A percentile compares a stretch with the other conserved stretches of the same genome.
These are phyloP conservation scores for Tirmania nivea DNA, from an alignment of 495 filamentous ascomycete genomes.

Conservation along the genomic window DNA sequence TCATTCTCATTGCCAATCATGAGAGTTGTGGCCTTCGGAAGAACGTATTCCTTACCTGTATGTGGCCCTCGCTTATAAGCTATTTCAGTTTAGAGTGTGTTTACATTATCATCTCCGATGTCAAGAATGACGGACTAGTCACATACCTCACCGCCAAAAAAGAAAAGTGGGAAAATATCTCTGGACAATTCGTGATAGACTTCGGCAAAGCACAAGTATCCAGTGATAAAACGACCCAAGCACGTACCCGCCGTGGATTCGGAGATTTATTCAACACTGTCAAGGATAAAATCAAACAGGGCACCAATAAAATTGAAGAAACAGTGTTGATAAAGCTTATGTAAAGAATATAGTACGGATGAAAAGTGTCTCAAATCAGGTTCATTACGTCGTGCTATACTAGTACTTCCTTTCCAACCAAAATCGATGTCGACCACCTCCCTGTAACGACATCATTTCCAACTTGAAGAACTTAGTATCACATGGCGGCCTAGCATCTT, in stretches of 20 bases:
- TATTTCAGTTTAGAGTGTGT: neutral
- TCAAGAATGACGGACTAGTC: conserved; percentile 16
- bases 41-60: conserved; percentile 20
- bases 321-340: neutral
- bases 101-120: conserved; percentile 11
- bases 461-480: no score
- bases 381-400: no score
- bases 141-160: conserved; percentile 12
- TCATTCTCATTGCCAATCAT: conserved; percentile 23
- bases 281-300: conserved; percentile 1
- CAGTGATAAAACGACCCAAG: neutral
- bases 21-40: conserved; percentile 18
- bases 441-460: no score
- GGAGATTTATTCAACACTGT: conserved; percentile 1
- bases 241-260: neutral
- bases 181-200: conserved; percentile 19
- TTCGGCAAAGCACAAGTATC: conserved; percentile 15
- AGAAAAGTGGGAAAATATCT: conserved; percentile 19
- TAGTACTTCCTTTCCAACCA: no score
- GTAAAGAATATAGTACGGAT: no score
- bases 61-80: neutral
- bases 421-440: no score
- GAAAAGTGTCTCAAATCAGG: no score
- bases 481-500: no score
- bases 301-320: neutral